Base-by-base conservation (phyloP, 345 rosid genomes). In the Corchorus olitorius region DNA sequence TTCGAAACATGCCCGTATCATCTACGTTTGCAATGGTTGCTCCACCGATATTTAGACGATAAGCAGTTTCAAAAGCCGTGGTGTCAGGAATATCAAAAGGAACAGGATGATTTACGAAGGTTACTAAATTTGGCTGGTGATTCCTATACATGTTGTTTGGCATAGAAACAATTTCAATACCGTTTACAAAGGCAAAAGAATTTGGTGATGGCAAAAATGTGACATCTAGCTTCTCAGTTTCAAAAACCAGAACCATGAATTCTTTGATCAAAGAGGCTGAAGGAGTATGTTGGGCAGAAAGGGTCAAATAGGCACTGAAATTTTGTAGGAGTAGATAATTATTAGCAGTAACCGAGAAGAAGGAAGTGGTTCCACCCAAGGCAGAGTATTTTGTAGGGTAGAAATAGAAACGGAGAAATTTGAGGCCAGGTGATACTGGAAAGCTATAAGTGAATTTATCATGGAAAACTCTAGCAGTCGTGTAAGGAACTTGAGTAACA, bases 1-100 rank as follows among this genome's bases (percentile, higher is more conserved):
- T 75, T 63, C 87, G 77, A 70, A 49, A 69, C 63, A 76, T 71
- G 34, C 82, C 88, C 1, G 88, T 80, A 46, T 86, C 89, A 0
- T 48, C 1, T 2, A 12, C 59, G 2, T 80, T 65, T 0, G 7
- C 6, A 5, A 88, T 53, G 7, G 10, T 2, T 34, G 0, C 3
- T 39, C 89, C 88, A 3, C 78, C 89, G 2, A 85, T 71, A 20
- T 88, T 83, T 49, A 85, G 22, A 33, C 92, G 78, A n/a, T 72
- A 65, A 77, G 78, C 72, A 1, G 83, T 83, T 77, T 85, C 83
- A 73, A 87, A 39, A 46, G 74, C 81, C 0, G 73, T 59, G 15
- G 11, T 12, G 3, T 39, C 16, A 0, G 59, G 54, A 37, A 77
- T 8, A 0, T 0, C 0, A 6, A 33, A 65, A 0, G 0, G 0